A percentile compares a stretch with the other conserved stretches of the same genome.
Evolutionary conservation across 2,329 filamentous ascomycete genomes (phyloP).

Genomic region (Didymella arachidicola): DNA sequence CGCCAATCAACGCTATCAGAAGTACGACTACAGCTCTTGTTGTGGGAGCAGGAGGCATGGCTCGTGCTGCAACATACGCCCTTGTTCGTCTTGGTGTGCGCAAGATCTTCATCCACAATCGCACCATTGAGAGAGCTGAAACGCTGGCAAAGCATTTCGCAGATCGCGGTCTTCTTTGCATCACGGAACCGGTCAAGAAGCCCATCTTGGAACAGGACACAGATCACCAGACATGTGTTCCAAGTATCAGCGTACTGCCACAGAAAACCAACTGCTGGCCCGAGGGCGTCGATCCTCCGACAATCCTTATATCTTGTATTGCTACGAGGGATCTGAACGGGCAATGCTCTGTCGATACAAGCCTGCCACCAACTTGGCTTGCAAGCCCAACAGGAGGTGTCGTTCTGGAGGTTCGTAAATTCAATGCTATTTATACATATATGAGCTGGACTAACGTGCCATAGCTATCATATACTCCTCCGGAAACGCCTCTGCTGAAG

Average conservation of each 20-base stretch:
- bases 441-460: background rate
- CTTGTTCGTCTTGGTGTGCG: constrained; percentile 3
- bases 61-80: constrained; percentile 8
- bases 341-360: constrained; percentile 3
- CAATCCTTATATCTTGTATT: constrained; percentile 6
- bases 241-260: background rate
- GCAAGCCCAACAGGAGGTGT: constrained; percentile 6
- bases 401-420: constrained; percentile 1
- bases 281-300: background rate
- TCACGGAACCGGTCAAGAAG: too few relatives aligned
- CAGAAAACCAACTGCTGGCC: constrained; percentile 4
- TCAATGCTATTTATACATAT: background rate
- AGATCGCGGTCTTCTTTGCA: background rate
- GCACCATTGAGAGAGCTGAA: background rate
- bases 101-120: constrained; percentile 1
- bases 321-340: background rate
- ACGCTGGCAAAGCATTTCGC: background rate
- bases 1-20: constrained; percentile 6
- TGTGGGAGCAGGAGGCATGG: constrained; percentile 8
- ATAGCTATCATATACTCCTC: constrained; percentile 3
- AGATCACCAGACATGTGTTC: background rate
- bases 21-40: background rate
- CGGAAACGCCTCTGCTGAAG: constrained; percentile 1
- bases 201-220: background rate
- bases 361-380: background rate